Percentiles rank a stretch among this genome's conserved stretches.
Conservation (phyloP, 345 rosid genomes). For the Isatis tinctoria region DNA sequence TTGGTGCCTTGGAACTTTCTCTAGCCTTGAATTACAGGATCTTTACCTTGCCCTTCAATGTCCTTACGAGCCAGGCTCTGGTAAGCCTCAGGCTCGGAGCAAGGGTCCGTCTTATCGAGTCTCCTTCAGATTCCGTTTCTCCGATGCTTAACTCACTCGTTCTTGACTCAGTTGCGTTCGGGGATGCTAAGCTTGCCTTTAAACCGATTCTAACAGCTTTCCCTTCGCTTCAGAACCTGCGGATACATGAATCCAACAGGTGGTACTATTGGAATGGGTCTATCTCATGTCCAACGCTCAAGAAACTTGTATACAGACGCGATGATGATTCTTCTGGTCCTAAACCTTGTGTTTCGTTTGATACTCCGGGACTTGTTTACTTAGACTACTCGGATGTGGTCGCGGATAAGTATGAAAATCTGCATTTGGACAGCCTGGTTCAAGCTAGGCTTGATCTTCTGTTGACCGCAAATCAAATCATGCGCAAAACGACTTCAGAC, state of each 20-base stretch:
- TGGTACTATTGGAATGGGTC: constrained; percentile 24
- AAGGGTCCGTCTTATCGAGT: background rate
- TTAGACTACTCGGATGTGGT: constrained; percentile 25
- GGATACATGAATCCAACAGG: background rate
- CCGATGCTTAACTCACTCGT: background rate
- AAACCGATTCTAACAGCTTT: background rate
- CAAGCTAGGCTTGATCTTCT: constrained; percentile 28
- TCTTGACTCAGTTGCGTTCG: constrained; percentile 16
- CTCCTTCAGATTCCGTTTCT: background rate
- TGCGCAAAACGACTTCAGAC: background rate
- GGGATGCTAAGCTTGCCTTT: background rate
- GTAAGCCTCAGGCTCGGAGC: constrained; percentile 13
- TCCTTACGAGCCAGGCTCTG: constrained; percentile 4
- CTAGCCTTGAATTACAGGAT: background rate
- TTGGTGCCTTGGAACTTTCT: constrained; percentile 11
- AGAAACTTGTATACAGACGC: background rate
- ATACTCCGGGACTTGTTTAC: constrained; percentile 20
- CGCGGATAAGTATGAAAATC: background rate
- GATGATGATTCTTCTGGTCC: constrained; percentile 8
- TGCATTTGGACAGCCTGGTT: constrained; percentile 11
- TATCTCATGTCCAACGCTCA: background rate
- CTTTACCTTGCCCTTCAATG: background rate
- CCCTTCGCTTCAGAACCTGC: constrained; percentile 11
- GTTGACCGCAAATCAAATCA: background rate
- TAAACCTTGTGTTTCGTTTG: constrained; percentile 24